Base-by-base conservation (phyloP, 352 stramenopile species). In the Pythium graminicola region DNA sequence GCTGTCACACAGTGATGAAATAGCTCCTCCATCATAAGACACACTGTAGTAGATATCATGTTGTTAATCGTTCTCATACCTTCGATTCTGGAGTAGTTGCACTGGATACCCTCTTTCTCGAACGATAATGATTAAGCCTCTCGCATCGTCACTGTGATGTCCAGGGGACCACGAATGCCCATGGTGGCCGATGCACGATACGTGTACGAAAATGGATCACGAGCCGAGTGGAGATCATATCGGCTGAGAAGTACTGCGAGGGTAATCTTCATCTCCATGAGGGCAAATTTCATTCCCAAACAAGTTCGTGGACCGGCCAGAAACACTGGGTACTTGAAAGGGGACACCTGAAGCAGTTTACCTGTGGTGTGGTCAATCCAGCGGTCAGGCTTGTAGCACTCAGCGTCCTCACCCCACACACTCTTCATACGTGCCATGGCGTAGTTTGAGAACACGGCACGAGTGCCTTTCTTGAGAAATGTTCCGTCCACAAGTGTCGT, bases 401-500 rank as follows among this genome's bases (percentile, higher is more conserved):
- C 58, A 2, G 72, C 74, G 49, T 90, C 80, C 1, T 64, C 31
- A 0, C 75, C 73, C 81, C 81, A 92, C 1, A 82, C 52, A 2
- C 33, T 57, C 9, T 62, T 53, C 20, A 71, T 53, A 8, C 75
- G 72, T 16, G 56, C 71, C 40, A 74, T 71, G 1, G 62, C 43
- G 49, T 86, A 88, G 29, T 69, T 54, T 14, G 57, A 65, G 17
- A 84, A 64, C 26, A 71, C 60, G 6, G 80, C 64, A 23, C 60
- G 57, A 0, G 65, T 65, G 14, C 73, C 76, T n/a, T 69, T 60
- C 16, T 56, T 40, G 17, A 90, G 33, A 23, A 70, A 69, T 4
- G 78, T 88, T n/a, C 76, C 73, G 39, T 88, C 78, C 2, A 54
- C 67, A 1, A 89, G 55, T 45, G 69, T 80, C 29, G 70, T 73